Base-by-base conservation (phyloP, 1,284 basidiomycete species). In the Polyporus tsugae region DNA sequence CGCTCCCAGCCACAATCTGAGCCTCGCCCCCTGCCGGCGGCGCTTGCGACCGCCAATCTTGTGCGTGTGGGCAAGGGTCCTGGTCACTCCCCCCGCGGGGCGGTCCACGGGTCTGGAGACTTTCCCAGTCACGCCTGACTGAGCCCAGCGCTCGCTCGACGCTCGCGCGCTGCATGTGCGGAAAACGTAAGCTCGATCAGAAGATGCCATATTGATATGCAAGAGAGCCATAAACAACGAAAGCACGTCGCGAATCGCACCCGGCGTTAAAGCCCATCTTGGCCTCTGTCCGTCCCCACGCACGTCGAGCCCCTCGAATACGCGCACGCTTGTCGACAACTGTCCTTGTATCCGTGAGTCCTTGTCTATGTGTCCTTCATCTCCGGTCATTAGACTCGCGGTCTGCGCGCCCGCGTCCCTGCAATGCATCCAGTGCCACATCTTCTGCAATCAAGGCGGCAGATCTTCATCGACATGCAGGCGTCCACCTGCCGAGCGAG, bases 401-500 rank as follows among this genome's bases (percentile, higher is more conserved):
- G 52, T 33, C 52, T 35, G 52, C 52, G 52, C 33, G 52, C 33
- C 52, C 52, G 55, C 55, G 55, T 58, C 55, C 55, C 55, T 58
- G 55, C 55, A n/a, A 58, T 19, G 39, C 57, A 41, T 38, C 46
- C 58, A 22, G 7, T n/a, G 39, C 38, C 38, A 41, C 57, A 33
- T 46, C 62, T 63, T 25, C 62, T 53, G 5, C n/a, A 62, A 41
- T 41, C 65, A 36, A 29, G 25, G 41, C 60, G 46, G 36, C 58
- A 65, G 63, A 65, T 64, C 63, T 52, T 72, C 68, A 74, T 71
- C 73, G 69, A 65, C 71, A 70, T 29, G 66, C 73, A 73, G 68
- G 64, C 64, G 73, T 73, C 74, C 73, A 75, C 73, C 75, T 75
- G 67, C 55, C 60, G 11, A 39, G 35, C 61, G 36, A 49, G 62